Conservation (phyloP, 2,329 filamentous ascomycete genomes). For the Diplodia sapinea region DNA sequence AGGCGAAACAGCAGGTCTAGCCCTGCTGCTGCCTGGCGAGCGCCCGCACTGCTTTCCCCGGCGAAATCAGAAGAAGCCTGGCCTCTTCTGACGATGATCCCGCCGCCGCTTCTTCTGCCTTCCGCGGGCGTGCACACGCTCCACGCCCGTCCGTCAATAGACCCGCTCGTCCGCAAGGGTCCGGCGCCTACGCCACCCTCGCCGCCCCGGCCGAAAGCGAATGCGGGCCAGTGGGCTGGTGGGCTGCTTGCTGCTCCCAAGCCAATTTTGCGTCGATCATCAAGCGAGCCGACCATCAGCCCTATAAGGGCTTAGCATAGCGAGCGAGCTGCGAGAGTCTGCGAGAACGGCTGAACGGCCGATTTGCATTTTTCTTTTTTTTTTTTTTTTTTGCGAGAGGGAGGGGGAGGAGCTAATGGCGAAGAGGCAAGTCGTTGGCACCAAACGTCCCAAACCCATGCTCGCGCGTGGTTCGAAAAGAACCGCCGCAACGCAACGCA, state of each 20-base stretch:
- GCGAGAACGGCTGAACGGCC: neutral
- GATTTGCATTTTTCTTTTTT: neutral
- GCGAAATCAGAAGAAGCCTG: too few species aligned
- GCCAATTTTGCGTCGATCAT: neutral
- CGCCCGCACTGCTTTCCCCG: too few species aligned
- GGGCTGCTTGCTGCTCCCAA: neutral
- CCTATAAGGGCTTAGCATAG: neutral
- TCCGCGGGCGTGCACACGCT: neutral
- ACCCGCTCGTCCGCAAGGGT: constrained; percentile 1
- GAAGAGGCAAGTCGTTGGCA: neutral
- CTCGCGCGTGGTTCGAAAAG: neutral
- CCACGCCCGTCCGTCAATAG: neutral
- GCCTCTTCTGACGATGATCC: neutral
- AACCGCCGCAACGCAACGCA: too few species aligned
- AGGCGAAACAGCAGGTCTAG: too few species aligned
- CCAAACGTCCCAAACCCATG: neutral
- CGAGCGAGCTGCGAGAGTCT: neutral
- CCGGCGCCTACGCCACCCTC: neutral
- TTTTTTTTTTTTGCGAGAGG: too few species aligned
- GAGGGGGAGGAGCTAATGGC: neutral
- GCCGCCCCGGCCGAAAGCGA: neutral
- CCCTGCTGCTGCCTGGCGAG: too few species aligned
- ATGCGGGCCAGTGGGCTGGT: neutral
- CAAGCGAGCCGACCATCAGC: neutral
- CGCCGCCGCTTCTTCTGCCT: neutral